Base-by-base conservation (phyloP, 176 grass and related monocot species). In the Oryza australiensis region DNA sequence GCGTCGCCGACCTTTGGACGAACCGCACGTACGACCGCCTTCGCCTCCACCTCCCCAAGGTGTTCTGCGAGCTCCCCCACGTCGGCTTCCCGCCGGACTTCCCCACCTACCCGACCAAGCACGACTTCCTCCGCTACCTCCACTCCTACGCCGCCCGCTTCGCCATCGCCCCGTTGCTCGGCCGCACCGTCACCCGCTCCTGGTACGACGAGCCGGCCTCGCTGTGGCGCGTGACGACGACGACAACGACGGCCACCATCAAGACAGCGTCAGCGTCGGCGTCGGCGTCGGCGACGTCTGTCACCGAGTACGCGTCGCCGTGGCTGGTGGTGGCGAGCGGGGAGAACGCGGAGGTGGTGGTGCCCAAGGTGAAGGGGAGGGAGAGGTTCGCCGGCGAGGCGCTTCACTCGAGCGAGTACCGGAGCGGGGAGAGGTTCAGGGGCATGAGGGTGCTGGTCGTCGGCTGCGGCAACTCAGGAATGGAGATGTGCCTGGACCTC, bases 401-500 rank as follows among this genome's bases (percentile, higher is more conserved):
- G 64, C 5, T 99, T 59, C 96, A 99, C 82, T 99, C 96, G 5
- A 91, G 96, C 41, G 73, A 91, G 83, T 94, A 99, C 67, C 87
- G 80, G 83, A 95, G 91, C 26, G 96, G 96, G 2, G 88, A 84
- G 32, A 83, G 87, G 62, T 95, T 86, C 51, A 87, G 83, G 87
- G 87, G 87, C 68, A 95, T 76, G 91, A 92, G 69, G 74, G 87
- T 99, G 28, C 74, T 99, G 40, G 96, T 99, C 5, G 74, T 99
- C 10, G 96, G 96, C 0, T 99, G 96, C 23, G 96, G 96, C 30
- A 99, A 99, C 87, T 99, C 96, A 5, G 96, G 93, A 2, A 99
- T 99, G 96, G 96, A 99, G 77, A 99, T 95, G 68, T 99, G 91
- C 70, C 77, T 99, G 74, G 96, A 99, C 64, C 70, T 99, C 74